phyloP scores from a whole-genome alignment of 495 filamentous ascomycete species.

The Penicillium silybi region DNA sequence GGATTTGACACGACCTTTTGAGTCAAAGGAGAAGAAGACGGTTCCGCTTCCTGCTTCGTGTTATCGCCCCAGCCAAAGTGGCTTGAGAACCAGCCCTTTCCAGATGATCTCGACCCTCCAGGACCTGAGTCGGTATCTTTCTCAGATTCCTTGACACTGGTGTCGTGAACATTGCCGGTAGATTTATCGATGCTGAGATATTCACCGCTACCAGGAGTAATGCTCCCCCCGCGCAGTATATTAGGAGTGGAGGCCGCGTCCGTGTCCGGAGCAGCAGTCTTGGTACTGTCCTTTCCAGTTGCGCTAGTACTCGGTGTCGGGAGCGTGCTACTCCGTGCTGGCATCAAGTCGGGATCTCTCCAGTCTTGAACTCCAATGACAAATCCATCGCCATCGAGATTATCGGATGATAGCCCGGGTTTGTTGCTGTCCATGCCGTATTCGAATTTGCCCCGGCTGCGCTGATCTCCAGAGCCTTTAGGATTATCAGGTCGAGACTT shows the following conservation, averaged over 20 bases:
- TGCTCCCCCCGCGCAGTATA: constrained; percentile 60
- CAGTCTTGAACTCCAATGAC: constrained; percentile 92
- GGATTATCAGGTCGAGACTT: constrained; percentile 24
- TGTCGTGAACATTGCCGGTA: constrained; percentile 15
- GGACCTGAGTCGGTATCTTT: constrained; percentile 2
- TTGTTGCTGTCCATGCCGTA: constrained; percentile 15
- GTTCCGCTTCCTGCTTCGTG: constrained; percentile 6
- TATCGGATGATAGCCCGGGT: constrained; percentile 16
- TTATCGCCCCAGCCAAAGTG: constrained; percentile 32
- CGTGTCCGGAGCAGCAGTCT: constrained; percentile 21
- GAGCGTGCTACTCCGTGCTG: constrained; percentile 29
- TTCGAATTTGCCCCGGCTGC: constrained; percentile 10
- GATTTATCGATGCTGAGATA: constrained; percentile 48
- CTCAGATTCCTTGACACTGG: constrained; percentile 5
- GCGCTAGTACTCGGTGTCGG: constrained; percentile 21
- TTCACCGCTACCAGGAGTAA: constrained; percentile 74
- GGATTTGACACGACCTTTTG: constrained; percentile 1
- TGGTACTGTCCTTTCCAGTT: constrained; percentile 21
- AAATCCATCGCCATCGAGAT: constrained; percentile 60
- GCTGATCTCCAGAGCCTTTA: constrained; percentile 8
- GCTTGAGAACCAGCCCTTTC: constrained; percentile 36
- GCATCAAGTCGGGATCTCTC: constrained; percentile 78
- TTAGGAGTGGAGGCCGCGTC: constrained; percentile 34
- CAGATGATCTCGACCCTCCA: constrained; percentile 1
- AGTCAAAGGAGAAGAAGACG: constrained; percentile 9